Percentiles rank a stretch among this genome's conserved stretches.
These are phyloP conservation scores for Diddensiella transvaalensis DNA, from an alignment of 805 yeast genomes.

Conservation along the genomic window DNA sequence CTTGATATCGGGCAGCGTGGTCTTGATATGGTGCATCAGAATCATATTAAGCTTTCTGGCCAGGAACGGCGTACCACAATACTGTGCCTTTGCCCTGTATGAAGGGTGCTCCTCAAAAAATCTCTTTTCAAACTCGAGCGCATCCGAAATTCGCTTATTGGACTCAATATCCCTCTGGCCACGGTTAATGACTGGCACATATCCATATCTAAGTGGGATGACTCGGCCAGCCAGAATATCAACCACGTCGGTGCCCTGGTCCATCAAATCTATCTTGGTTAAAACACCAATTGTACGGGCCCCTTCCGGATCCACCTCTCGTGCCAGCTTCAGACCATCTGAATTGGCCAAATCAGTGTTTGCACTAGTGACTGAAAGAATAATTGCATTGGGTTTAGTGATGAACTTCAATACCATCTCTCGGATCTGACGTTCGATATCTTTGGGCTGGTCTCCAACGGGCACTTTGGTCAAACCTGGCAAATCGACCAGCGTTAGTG, in stretches of 20 bases:
- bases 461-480: conserved; percentile 99
- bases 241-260: conserved; percentile 93
- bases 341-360: conserved; percentile 96
- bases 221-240: conserved; percentile 95
- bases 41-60: conserved; percentile 89
- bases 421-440: conserved; percentile 89
- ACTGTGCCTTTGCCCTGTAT: conserved; percentile 88
- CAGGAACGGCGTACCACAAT: conserved; percentile 97
- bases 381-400: conserved; percentile 91
- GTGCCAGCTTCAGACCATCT: conserved; percentile 91
- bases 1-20: conserved; percentile 88
- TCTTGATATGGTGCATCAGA: conserved; percentile 82
- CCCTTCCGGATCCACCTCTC: conserved; percentile 98
- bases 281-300: conserved; percentile 93
- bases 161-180: conserved; percentile 94
- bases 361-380: conserved; percentile 91
- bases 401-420: conserved; percentile 91
- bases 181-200: conserved; percentile 94
- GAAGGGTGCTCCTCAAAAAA: conserved; percentile 89
- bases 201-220: conserved; percentile 91
- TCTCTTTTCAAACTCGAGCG: conserved; percentile 71
- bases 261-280: conserved; percentile 96
- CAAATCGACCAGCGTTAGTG: conserved; percentile 90
- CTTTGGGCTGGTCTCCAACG: conserved; percentile 98
- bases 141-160: conserved; percentile 82